phyloP scores from a whole-genome alignment of 192 early-diverging fungal genomes.

The Funneliformis mosseae region DNA sequence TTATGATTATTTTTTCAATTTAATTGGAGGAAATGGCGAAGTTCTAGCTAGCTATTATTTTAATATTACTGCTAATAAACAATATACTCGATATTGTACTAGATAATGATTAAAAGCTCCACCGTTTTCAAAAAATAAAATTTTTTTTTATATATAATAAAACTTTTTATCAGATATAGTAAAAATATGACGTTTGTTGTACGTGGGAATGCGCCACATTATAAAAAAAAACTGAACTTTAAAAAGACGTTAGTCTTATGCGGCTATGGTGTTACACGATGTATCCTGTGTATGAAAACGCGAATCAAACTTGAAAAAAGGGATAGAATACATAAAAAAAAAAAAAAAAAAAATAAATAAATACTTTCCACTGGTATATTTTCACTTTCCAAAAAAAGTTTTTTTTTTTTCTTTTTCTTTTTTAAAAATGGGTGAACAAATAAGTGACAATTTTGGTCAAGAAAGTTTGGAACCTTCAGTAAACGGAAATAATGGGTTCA shows the following conservation, averaged over 20 bases:
- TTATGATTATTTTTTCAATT: constrained; percentile 1
- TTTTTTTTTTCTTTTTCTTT: background rate
- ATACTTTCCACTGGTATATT: too few relatives aligned
- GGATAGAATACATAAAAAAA: too few relatives aligned
- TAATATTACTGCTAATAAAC: background rate
- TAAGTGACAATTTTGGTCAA: background rate
- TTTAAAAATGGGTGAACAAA: background rate
- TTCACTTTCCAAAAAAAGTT: background rate
- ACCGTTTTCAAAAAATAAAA: background rate
- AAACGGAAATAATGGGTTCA: constrained; percentile 3
- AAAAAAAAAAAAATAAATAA: too few relatives aligned
- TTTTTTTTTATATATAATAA: background rate
- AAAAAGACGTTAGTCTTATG: too few relatives aligned
- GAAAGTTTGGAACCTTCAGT: background rate
- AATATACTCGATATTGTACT: background rate
- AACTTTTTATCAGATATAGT: background rate
- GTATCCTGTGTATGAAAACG: too few relatives aligned
- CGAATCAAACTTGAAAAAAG: too few relatives aligned
- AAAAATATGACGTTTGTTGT: background rate
- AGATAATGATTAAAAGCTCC: too few relatives aligned
- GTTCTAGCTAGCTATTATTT: constrained; percentile 1
- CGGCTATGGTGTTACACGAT: too few relatives aligned
- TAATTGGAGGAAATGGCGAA: background rate
- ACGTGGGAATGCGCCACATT: background rate
- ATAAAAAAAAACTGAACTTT: too few relatives aligned